Base-by-base conservation (phyloP, 2,329 filamentous ascomycete genomes). In the Colletotrichum tropicale region DNA sequence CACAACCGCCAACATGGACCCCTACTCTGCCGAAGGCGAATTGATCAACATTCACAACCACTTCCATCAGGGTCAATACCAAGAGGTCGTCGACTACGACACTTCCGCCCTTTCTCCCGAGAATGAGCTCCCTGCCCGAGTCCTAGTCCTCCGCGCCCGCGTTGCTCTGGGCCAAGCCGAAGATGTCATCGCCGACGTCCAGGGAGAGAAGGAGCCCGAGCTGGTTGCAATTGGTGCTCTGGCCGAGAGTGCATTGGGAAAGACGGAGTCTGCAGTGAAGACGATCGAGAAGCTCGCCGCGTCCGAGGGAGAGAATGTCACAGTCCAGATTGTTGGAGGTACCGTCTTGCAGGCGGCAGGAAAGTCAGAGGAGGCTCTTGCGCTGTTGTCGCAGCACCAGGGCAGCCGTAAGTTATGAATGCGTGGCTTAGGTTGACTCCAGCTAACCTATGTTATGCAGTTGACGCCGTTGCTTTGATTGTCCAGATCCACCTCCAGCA, bases 401-500 rank as follows among this genome's bases (percentile, higher is more conserved):
- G 95, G 95, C 73, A 98, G 92, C 82, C 93, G 95, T 97, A 88
- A 80, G 93, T 90, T 71, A 58, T 72, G 12, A 6, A 43, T n/a
- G 12, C 8, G 12, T 18, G 12, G 21, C 8, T 15, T 16, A 24
- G 48, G 26, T 26, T 24, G 15, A 52, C 18, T 9, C 18, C 24
- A 58, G 67, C 76, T 77, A 62, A 77, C 52, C 61, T 66, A n/a
- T 26, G 24, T 5, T 48, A n/a, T 66, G 24, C 74, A 93, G 91
- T 93, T 75, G 91, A 93, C 79, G 94, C 95, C 70, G 95, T 98
- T 68, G 94, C 96, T 60, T 87, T 98, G 77, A 96, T 97, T 78
- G 93, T 96, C 34, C 96, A 99, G 84, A 98, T 98, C 80, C 94
- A 98, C 82, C 92, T 98, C 12, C 91, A 95, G 80, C 95, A 98